Percentiles rank a stretch among this genome's conserved stretches.
phyloP scores from a whole-genome alignment of 2,329 filamentous ascomycete genomes.

The Emergomyces orientalis region DNA sequence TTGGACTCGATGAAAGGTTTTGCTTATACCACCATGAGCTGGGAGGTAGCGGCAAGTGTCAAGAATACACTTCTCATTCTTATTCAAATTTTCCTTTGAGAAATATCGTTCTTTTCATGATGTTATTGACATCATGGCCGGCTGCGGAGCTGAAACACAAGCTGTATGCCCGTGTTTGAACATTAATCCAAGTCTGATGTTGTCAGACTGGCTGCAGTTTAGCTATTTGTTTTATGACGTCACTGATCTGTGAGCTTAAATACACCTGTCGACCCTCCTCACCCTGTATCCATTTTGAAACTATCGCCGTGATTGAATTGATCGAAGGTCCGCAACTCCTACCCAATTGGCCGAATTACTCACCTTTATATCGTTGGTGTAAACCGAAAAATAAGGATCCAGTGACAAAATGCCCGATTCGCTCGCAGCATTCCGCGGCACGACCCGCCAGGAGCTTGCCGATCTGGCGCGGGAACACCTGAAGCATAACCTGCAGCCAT shows the following conservation, averaged over 20 bases:
- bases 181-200: background rate
- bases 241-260: background rate
- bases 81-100: background rate
- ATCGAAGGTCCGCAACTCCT: background rate
- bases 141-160: background rate
- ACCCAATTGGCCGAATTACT: background rate
- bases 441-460: conserved; percentile 42
- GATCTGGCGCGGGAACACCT: conserved; percentile 50
- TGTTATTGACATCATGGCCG: background rate
- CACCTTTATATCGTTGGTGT: background rate
- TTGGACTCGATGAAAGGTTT: background rate
- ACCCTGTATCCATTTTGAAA: background rate
- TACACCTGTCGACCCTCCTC: background rate
- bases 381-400: background rate
- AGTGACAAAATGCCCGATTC: conserved; percentile 32
- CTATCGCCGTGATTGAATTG: background rate
- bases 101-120: background rate
- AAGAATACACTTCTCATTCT: background rate
- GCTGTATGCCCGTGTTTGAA: background rate
- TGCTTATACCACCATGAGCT: background rate
- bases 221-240: background rate
- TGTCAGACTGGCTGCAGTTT: background rate
- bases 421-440: conserved; percentile 40
- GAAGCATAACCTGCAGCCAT: conserved; percentile 48
- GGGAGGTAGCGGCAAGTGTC: background rate